phyloP scores from a whole-genome alignment of 352 stramenopile genomes.

The Phytophthora sp. region DNA sequence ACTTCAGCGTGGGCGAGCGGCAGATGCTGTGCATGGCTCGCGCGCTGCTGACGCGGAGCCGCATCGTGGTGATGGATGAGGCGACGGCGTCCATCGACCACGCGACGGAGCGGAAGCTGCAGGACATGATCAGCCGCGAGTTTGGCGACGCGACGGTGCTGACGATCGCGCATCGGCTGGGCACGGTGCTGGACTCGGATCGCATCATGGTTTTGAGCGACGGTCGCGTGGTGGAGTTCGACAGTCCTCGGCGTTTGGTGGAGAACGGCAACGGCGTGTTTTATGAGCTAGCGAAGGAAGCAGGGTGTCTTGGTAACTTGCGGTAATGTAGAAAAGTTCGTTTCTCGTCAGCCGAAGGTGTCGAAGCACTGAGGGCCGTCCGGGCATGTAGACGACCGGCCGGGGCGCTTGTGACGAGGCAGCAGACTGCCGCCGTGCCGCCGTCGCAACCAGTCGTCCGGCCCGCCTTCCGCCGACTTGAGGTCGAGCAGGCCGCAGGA shows the following conservation, averaged over 20 bases:
- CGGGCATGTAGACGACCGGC: neutral
- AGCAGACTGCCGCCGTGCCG: neutral
- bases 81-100: constrained; percentile 38
- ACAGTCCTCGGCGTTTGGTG: constrained; percentile 80
- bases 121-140: constrained; percentile 44
- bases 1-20: constrained; percentile 74
- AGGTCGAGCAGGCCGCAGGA: no score
- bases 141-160: constrained; percentile 90
- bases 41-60: constrained; percentile 82
- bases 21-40: constrained; percentile 93
- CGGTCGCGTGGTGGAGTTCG: constrained; percentile 84
- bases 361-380: neutral
- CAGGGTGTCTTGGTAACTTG: constrained; percentile 16
- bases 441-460: neutral
- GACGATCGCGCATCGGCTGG: constrained; percentile 93
- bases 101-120: constrained; percentile 58
- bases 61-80: constrained; percentile 94
- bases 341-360: no score
- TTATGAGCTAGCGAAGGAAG: constrained; percentile 22
- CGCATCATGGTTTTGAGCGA: constrained; percentile 87
- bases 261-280: constrained; percentile 73
- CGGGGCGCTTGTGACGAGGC: neutral
- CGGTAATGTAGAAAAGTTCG: no score
- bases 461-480: no score
- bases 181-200: constrained; percentile 48